Conservation (phyloP, 1,284 basidiomycete genomes). For the Pyrrhoderma lamaoense region DNA sequence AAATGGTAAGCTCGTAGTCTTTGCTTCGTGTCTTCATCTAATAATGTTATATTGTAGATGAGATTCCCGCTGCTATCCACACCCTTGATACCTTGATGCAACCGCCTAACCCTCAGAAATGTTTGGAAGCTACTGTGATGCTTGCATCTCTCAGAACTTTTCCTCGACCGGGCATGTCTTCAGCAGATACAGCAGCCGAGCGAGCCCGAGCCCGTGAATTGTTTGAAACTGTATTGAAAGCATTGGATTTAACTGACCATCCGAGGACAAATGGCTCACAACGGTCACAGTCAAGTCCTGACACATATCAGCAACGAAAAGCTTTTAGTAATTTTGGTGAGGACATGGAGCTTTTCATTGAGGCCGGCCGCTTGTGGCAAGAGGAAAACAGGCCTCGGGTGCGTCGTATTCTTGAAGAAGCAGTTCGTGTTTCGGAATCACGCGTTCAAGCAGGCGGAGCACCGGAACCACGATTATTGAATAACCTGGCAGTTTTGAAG, state of each 20-base stretch:
- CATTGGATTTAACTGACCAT: slow-evolving; percentile 39
- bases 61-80: slow-evolving; percentile 75
- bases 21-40: neutral
- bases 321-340: slow-evolving; percentile 52
- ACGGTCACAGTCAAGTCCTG: slow-evolving; percentile 35
- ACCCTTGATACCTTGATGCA: slow-evolving; percentile 79
- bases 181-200: slow-evolving; percentile 66
- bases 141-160: slow-evolving; percentile 81
- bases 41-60: slow-evolving; percentile 39
- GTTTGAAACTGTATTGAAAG: slow-evolving; percentile 68
- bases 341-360: slow-evolving; percentile 79
- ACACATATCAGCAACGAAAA: slow-evolving; percentile 25
- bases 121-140: slow-evolving; percentile 78
- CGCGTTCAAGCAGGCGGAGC: slow-evolving; percentile 40
- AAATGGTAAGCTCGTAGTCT: slow-evolving; percentile 44
- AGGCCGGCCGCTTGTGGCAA: slow-evolving; percentile 84
- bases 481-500: slow-evolving; percentile 75
- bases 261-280: slow-evolving; percentile 39
- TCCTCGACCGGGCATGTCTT: slow-evolving; percentile 71
- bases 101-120: slow-evolving; percentile 52
- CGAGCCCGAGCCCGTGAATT: slow-evolving; percentile 69
- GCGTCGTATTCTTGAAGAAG: slow-evolving; percentile 65
- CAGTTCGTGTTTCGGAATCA: slow-evolving; percentile 52
- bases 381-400: slow-evolving; percentile 71
- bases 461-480: slow-evolving; percentile 62